Base-by-base conservation (phyloP, 129 eudicot species). In the Pseudognaphalium luteoalbum region DNA sequence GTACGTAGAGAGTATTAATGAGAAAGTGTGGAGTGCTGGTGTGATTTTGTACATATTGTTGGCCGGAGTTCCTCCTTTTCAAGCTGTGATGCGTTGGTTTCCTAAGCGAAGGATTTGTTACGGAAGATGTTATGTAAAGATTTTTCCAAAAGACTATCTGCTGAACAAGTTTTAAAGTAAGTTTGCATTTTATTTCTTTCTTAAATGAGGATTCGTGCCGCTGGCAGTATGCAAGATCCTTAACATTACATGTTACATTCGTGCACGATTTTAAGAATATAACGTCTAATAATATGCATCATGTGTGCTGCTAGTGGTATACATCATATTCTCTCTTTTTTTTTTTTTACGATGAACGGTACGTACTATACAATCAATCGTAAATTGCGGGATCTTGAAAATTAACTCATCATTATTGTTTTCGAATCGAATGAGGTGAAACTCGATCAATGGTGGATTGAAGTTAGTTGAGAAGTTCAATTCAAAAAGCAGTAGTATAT, bases 21-120 rank as follows among this genome's bases (percentile, higher is more conserved):
- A 93, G 86, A 93, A 93, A 81, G 92, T 93, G 5, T 93, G 98
- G 98, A 93, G 98, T 63, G 88, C 86, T 0, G 98, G 98, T 3
- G 92, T 93, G 12, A 83, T 93, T 79, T 70, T 93, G 82, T 93
- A 93, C 60, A 71, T 87, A 29, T 88, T 93, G 98, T 77, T 93
- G 51, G 85, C 84, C 22, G 98, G 98, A 0, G 90, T 87, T 70
- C 87, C 94, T 41, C 98, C 98, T 41, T 93, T 90, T 50, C 78
- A 93, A 66, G 90, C 90, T 30, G 97, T 93, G 54, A 9, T 93
- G 76, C 59, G 92, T 11, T 66, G 97, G 82, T 93, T 93, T 37
- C 98, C 28, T 25, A 86, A 75, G 98, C 94, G 2, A 90, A 93
- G 85, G 97, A 93, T 90, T 66, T 93, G 84, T 52, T 93, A 84